Evolutionary conservation across 495 filamentous ascomycete genomes (phyloP), one percentile per base, ranked within the genome.

Genomic region (Daldinia childiae): DNA sequence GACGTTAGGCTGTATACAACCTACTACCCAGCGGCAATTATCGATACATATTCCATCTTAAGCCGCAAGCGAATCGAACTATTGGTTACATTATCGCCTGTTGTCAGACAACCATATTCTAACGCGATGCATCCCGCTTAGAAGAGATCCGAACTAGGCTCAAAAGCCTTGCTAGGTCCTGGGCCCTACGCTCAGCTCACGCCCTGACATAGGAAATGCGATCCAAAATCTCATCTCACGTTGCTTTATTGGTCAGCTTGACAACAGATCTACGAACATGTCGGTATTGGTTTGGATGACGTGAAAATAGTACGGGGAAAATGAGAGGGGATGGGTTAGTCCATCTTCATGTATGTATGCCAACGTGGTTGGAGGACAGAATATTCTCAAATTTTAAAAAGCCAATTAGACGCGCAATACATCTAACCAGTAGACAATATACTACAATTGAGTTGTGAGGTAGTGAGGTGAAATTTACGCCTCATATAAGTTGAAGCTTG

Each of bases 211-310:
- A 27, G n/a, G 21, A 34, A 32, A 34, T 9, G n/a, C 3, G 30
- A 8, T 6, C 15, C 43, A 38, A 58, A 26, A 14, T 58, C 52
- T 65, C 19, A 54, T 59, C 26, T 39, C 24, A 59, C 2, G 63
- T 66, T 41, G 51, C 55, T 58, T 52, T 66, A 61, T 67, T 60
- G 64, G 26, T 60, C 56, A 52, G n/a, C 41, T 54, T 58, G 7
- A 36, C 32, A 52, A 32, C 24, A 66, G 32, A 41, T 32, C 50
- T 26, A 26, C 4, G 12, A 14, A 12, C 8, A 29, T 26, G 21
- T 52, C 21, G 41, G 17, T 8, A 45, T 3, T 36, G 12, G 12
- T 12, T 45, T 45, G 7, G 17, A 45, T 45, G 41, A 19, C n/a
- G 3, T 45, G 6, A 9, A 45, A 45, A 19, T 45, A 9, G 41